A percentile compares a stretch with the other conserved stretches of the same genome.
phyloP scores from a whole-genome alignment of 108 stramenopile genomes.

The Pseudonitzschia delicatissima region DNA sequence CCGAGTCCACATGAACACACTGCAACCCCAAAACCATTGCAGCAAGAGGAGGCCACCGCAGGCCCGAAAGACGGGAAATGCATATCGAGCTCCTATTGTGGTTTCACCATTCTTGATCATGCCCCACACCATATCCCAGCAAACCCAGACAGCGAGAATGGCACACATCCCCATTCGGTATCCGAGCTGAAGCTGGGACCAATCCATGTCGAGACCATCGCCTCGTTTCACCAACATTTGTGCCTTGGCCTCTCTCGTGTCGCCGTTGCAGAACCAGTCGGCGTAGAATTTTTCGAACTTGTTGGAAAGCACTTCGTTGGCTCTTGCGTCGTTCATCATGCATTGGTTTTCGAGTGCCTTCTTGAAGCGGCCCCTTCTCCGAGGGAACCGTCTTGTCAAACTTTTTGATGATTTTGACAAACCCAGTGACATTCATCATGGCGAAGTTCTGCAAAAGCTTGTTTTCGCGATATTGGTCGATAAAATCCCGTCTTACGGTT shows the following conservation, averaged over 20 bases:
- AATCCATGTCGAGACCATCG: slow-evolving; percentile 90
- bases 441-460: slow-evolving; percentile 84
- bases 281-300: slow-evolving; percentile 67
- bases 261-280: slow-evolving; percentile 86
- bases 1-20: slow-evolving; percentile 83
- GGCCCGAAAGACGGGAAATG: slow-evolving; percentile 89
- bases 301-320: slow-evolving; percentile 43
- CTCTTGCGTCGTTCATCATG: slow-evolving; percentile 70
- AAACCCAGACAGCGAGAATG: slow-evolving; percentile 86
- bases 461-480: slow-evolving; percentile 70
- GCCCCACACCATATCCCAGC: slow-evolving; percentile 93
- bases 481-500: slow-evolving; percentile 76
- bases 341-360: slow-evolving; percentile 24
- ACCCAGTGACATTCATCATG: slow-evolving; percentile 92
- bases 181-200: slow-evolving; percentile 84
- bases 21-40: slow-evolving; percentile 93
- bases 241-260: slow-evolving; percentile 79
- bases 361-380: slow-evolving; percentile 62
- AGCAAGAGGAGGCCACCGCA: slow-evolving; percentile 84
- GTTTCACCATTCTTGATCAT: slow-evolving; percentile 48
- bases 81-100: slow-evolving; percentile 79
- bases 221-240: slow-evolving; percentile 87
- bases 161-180: slow-evolving; percentile 92
- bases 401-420: slow-evolving; percentile 93
- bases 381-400: slow-evolving; percentile 78